Conservation (phyloP, 768 basidiomycete species). For the Russula ochroleuca region DNA sequence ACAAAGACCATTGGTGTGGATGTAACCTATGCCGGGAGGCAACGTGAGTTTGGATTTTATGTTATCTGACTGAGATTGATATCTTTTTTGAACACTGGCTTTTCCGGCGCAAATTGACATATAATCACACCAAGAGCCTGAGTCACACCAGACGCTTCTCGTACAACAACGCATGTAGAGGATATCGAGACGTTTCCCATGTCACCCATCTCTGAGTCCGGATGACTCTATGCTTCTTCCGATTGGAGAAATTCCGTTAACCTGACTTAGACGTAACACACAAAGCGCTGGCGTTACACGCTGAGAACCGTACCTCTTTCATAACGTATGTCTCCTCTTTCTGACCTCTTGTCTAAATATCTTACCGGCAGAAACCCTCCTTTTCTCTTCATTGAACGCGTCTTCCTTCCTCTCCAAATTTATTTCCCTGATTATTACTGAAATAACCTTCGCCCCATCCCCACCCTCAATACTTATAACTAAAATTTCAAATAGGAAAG, state of each 20-base stretch:
- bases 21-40: conserved; percentile 19
- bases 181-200: conserved; percentile 8
- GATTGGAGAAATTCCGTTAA: too few species aligned
- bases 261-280: conserved; percentile 37
- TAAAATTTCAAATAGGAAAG: too few species aligned
- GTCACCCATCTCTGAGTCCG: neutral
- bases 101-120: neutral
- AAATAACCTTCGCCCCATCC: too few species aligned
- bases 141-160: neutral
- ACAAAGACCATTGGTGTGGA: conserved; percentile 7
- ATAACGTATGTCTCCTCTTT: conserved; percentile 39
- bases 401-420: too few species aligned
- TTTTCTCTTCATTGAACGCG: neutral
- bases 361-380: neutral
- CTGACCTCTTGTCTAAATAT: conserved; percentile 18
- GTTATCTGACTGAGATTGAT: neutral
- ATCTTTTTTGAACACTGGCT: too few species aligned
- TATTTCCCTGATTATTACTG: too few species aligned
- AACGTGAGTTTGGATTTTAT: neutral
- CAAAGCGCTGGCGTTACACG: conserved; percentile 37
- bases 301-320: conserved; percentile 44
- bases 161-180: neutral
- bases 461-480: too few species aligned
- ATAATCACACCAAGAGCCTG: too few species aligned
- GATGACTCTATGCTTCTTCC: conserved; percentile 31